Base-by-base conservation (phyloP, 331 rosid genomes). In the Quercus lobata region DNA sequence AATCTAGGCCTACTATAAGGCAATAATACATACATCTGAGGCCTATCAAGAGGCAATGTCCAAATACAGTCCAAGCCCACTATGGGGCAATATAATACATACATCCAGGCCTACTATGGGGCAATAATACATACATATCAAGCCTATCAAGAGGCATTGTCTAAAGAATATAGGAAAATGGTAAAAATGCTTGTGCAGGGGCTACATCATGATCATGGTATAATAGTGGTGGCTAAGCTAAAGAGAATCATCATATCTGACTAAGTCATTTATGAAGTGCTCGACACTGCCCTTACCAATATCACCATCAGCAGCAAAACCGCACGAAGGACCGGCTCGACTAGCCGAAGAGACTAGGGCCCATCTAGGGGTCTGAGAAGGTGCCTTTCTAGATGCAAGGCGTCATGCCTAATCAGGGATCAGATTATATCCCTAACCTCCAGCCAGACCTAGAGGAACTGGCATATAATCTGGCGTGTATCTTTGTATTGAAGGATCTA, bases 291-390 rank as follows among this genome's bases (percentile, higher is more conserved):
- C 41, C 2, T 35, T 0, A 9, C 2, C 2, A 6, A 35, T 35
- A 1, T 35, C 9, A 35, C 6, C 41, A 35, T 35, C 9, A 35
- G 0, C 0, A 35, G 0, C 0, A 35, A 9, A 2, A 35, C 9
- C 0, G 0, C 0, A 30, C 0, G 1, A 35, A 35, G 41, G 41
- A 35, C 0, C 0, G 0, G 0, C 41, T 35, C 0, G 0, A 35
- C 41, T 0, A 35, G 0, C 0, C 0, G 2, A 35, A 35, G 9
- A 35, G 41, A 2, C 0, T 34, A 0, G 7, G 7, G 0, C 0
- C 7, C 7, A 5, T 34, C 0, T 0, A 0, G 0, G 1, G 37
- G 37, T 5, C 0, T 5, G 7, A 34, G 2, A 5, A 7, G 9
- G 41, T 0, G 0, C 41, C 8, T 35, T 0, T 6, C 41, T 0